Base-by-base conservation (phyloP, 1,139 yeast species). In the Geotrichum citri-aurantii region DNA sequence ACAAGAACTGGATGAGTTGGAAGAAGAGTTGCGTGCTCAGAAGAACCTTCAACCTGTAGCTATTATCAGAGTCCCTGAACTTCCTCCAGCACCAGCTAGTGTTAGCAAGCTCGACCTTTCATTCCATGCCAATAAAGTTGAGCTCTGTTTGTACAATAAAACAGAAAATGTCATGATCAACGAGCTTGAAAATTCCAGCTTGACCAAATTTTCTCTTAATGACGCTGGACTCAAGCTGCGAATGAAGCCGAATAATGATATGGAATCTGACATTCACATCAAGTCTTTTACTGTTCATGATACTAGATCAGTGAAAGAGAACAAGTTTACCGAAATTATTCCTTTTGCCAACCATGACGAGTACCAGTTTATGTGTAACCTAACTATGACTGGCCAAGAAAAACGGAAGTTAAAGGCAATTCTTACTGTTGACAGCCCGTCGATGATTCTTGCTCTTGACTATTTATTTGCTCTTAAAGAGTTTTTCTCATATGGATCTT, bases 201-300 rank as follows among this genome's bases (percentile, higher is more conserved):
- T 93, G 21, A 84, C 96, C 0, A 78, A 77, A 23, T 81, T 93
- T 63, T 77, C 89, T 0, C 74, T 92, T 60, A 83, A 85, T 62
- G 82, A 82, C 17, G 75, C 86, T 50, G 81, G 81, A 0, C 65
- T 85, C 2, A 71, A 75, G 19, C 77, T 87, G 58, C 67, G 73
- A 1, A 75, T 86, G 73, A 78, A 75, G 48, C 78, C 82, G 42
- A 81, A 83, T 64, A 79, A 85, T 1, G 81, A 83, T 49, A 80
- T 83, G 61, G 79, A 76, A 5, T 80, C 92, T 0, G 85, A 84
- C 58, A 69, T 91, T 17, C 82, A 81, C 53, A 78, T 91, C 31
- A 81, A 83, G 48, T 84, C 97, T 0, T 87, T 95, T 68, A 82
- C 86, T 1, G 89, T 92, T 1, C 81, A 81, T 60, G 99, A 93